These are phyloP conservation scores for Fusarium denticulatum DNA, from an alignment of 2,329 filamentous ascomycete genomes.

Conservation along the genomic window DNA sequence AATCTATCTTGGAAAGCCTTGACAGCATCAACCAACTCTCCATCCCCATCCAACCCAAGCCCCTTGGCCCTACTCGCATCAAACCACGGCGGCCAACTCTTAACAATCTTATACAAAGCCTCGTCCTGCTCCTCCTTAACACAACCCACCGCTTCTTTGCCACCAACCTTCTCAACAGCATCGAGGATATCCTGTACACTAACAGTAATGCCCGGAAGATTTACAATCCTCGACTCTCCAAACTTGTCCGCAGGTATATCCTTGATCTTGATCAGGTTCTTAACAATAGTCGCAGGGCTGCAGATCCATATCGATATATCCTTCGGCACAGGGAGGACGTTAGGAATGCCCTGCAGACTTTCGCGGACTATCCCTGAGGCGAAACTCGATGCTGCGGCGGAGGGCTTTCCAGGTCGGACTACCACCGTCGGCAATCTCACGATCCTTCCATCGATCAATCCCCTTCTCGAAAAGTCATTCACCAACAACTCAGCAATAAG, in stretches of 20 bases:
- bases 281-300: conserved; percentile 59
- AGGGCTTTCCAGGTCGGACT: conserved; percentile 68
- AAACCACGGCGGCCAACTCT: conserved; percentile 64
- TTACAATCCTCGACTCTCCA: conserved; percentile 55
- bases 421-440: conserved; percentile 69
- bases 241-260: conserved; percentile 53
- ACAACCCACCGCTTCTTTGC: conserved; percentile 53
- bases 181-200: conserved; percentile 64
- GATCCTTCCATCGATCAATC: conserved; percentile 65
- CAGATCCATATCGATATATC: conserved; percentile 62
- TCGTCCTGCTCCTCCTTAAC: conserved; percentile 60
- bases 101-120: conserved; percentile 59
- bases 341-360: conserved; percentile 57
- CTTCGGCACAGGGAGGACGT: conserved; percentile 57
- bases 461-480: conserved; percentile 55
- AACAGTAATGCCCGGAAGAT: conserved; percentile 62
- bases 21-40: conserved; percentile 48
- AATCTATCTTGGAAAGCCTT: conserved; percentile 40
- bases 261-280: conserved; percentile 59
- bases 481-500: conserved; percentile 64
- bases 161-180: conserved; percentile 60
- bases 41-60: conserved; percentile 62
- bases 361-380: conserved; percentile 71
- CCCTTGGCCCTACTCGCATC: conserved; percentile 61
- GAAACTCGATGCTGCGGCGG: conserved; percentile 69